Percentiles rank a stretch among this genome's conserved stretches.
Conservation (phyloP, 192 early-diverging fungal species). For the Linnemannia hyalina region DNA sequence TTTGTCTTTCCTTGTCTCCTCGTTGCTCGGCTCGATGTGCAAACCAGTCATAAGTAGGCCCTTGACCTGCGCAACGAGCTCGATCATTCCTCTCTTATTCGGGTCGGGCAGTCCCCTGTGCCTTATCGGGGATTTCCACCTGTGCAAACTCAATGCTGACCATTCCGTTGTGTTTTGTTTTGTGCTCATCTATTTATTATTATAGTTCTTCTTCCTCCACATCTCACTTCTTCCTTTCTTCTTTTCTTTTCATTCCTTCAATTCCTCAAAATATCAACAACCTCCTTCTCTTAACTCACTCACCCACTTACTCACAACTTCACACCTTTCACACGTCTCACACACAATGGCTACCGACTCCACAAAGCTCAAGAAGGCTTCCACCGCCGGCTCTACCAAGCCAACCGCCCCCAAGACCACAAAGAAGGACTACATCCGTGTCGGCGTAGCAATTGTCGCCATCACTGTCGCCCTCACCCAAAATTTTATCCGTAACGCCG, state of each 20-base stretch:
- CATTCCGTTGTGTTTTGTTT: too few species aligned
- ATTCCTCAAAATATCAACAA: background rate
- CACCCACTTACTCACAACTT: background rate
- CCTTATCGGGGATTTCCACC: too few species aligned
- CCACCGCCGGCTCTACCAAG: background rate
- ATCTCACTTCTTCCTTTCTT: background rate
- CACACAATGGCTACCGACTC: background rate
- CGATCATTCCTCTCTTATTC: too few species aligned
- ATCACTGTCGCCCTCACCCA: slow-evolving; percentile 32
- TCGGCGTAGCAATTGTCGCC: slow-evolving; percentile 5
- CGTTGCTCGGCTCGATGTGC: too few species aligned
- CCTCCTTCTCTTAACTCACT: background rate
- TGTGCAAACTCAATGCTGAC: too few species aligned
- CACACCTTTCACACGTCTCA: background rate
- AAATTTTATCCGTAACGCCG: slow-evolving; percentile 12
- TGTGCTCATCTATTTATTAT: too few species aligned
- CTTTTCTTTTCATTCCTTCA: background rate
- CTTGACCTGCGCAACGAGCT: too few species aligned
- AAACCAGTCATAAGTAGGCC: too few species aligned
- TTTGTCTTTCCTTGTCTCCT: too few species aligned
- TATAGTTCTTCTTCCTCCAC: background rate
- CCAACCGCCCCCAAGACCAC: background rate
- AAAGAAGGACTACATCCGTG: background rate
- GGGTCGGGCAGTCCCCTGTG: too few species aligned
- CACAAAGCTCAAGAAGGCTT: background rate